These are phyloP conservation scores for Dactylis glomerata DNA, from an alignment of 176 grass and related monocot species.

Conservation along the genomic window DNA sequence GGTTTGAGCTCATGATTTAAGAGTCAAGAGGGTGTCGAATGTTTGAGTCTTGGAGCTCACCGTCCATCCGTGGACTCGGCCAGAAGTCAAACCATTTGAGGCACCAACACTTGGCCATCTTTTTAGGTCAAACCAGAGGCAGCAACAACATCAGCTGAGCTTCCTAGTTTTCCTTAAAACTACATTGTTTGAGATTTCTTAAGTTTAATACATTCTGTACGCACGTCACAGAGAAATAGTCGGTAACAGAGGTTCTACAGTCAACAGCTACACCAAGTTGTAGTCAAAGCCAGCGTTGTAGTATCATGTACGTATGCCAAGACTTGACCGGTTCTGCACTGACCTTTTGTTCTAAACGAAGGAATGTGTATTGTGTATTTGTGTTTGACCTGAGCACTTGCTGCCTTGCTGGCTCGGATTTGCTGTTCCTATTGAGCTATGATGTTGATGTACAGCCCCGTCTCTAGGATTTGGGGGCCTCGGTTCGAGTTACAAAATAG, in stretches of 20 bases:
- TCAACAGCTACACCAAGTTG: background rate
- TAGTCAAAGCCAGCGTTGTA: background rate
- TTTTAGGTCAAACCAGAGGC: background rate
- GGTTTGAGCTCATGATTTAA: too few species aligned
- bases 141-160: background rate
- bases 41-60: too few species aligned
- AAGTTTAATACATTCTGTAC: background rate
- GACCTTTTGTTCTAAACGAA: background rate
- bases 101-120: background rate
- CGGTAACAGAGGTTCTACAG: background rate
- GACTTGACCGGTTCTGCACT: background rate
- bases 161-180: background rate
- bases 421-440: too few species aligned
- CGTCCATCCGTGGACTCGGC: too few species aligned
- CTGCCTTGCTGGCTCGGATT: too few species aligned
- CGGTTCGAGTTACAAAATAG: too few species aligned
- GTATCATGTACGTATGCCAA: background rate
- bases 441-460: too few species aligned
- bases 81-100: too few species aligned
- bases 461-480: too few species aligned
- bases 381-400: constrained; percentile 13
- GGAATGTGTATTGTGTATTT: too few species aligned
- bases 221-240: background rate
- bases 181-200: too few species aligned
- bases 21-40: too few species aligned